A percentile compares a stretch with the other conserved stretches of the same genome.
Evolutionary conservation across 306 rosid genomes (phyloP).

Genomic region (Heteromeles arbutifolia): DNA sequence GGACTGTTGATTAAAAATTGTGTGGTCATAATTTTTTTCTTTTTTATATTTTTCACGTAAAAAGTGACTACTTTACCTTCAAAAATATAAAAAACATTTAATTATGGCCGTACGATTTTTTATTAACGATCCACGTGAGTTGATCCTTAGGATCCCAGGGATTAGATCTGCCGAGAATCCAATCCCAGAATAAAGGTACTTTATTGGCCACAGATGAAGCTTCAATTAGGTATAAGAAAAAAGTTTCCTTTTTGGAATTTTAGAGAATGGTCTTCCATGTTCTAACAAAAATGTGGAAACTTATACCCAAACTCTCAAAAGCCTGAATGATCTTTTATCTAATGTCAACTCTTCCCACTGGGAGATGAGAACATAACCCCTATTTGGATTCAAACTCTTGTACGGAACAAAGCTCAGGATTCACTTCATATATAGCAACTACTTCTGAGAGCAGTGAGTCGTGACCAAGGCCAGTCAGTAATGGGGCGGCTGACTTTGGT

Average conservation of each 20-base stretch:
- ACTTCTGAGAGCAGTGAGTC: too few relatives aligned
- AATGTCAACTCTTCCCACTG: conserved; percentile 1
- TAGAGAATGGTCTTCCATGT: neutral
- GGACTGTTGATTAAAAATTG: too few relatives aligned
- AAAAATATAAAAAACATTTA: too few relatives aligned
- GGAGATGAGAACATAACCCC: neutral
- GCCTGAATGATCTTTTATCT: neutral
- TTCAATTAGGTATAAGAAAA: neutral
- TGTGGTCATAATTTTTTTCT: too few relatives aligned
- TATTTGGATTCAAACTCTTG: neutral
- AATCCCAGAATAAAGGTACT: neutral
- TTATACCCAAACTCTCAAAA: neutral
- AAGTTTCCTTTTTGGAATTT: neutral
- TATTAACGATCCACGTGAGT: too few relatives aligned
- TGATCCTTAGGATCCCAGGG: too few relatives aligned
- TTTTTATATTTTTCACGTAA: too few relatives aligned
- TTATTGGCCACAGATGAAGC: neutral
- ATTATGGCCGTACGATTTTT: too few relatives aligned
- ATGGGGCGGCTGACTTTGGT: conserved; percentile 6
- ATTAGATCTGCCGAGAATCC: too few relatives aligned
- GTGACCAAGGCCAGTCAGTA: neutral
- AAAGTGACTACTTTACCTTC: too few relatives aligned
- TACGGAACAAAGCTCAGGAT: neutral
- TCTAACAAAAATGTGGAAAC: neutral
- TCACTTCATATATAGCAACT: neutral